phyloP scores from a whole-genome alignment of 179 eudicot species.

The Carnegiea gigantea region DNA sequence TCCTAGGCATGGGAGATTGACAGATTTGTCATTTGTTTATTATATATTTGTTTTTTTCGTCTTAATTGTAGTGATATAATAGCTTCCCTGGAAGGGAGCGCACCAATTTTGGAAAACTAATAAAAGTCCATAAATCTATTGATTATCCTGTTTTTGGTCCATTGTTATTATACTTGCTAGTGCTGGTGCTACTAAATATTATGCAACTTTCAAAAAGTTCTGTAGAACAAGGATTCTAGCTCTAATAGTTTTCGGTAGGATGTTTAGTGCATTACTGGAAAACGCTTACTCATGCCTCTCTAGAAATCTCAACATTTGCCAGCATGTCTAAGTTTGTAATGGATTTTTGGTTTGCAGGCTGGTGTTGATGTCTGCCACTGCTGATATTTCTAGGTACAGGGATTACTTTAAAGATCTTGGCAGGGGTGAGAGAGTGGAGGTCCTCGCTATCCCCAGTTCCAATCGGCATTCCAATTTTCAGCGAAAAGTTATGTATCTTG shows the following conservation, averaged over 20 bases:
- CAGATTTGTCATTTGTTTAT: neutral
- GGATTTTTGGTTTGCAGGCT: constrained; percentile 48
- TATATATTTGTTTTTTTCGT: neutral
- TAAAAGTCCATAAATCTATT: neutral
- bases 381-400: constrained; percentile 76
- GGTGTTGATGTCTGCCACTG: constrained; percentile 98
- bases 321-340: constrained; percentile 10
- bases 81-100: neutral
- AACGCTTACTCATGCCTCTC: neutral
- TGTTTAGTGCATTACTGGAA: neutral
- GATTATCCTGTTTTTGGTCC: neutral
- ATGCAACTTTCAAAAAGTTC: neutral
- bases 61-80: neutral
- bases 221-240: neutral
- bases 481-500: constrained; percentile 71
- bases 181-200: neutral
- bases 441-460: constrained; percentile 79
- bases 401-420: constrained; percentile 89
- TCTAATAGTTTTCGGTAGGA: constrained; percentile 2
- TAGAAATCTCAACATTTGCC: neutral
- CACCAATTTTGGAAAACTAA: neutral
- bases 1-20: neutral
- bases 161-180: neutral
- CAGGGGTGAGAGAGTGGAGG: constrained; percentile 89
- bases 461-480: constrained; percentile 57